A percentile compares a stretch with the other conserved stretches of the same genome.
phyloP scores from a whole-genome alignment of 495 filamentous ascomycete species.

The Parathielavia appendiculata region DNA sequence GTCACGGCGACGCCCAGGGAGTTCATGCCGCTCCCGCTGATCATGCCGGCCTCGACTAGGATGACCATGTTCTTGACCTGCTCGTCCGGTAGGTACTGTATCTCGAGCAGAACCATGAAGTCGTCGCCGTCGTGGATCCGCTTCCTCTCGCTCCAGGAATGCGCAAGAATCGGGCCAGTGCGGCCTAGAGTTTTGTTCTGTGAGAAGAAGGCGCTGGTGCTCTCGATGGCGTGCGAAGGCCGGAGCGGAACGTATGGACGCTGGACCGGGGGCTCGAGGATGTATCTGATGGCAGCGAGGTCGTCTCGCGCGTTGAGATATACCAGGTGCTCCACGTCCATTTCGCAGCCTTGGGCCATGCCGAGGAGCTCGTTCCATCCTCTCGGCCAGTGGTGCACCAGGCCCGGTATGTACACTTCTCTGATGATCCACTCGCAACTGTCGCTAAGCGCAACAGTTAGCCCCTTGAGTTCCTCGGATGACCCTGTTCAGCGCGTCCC shows the following conservation, averaged over 20 bases:
- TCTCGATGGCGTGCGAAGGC: not conserved
- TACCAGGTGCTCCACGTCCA: not conserved
- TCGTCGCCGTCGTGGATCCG: slow-evolving; percentile 14
- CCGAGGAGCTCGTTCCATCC: not conserved
- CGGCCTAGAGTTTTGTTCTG: not conserved
- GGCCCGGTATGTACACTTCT: not conserved
- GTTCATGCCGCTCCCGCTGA: slow-evolving; percentile 31
- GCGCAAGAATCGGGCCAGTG: not conserved
- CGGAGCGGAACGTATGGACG: not conserved
- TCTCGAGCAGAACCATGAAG: slow-evolving; percentile 27
- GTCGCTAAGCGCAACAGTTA: not conserved
- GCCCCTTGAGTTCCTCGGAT: not conserved
- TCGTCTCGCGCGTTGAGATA: slow-evolving; percentile 8
- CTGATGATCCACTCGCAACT: not conserved
- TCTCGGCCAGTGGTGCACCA: not conserved
- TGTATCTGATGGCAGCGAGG: not conserved
- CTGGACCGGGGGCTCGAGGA: not conserved
- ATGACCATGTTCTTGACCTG: slow-evolving; percentile 23
- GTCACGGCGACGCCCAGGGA: slow-evolving; percentile 21
- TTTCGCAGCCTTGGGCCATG: not conserved
- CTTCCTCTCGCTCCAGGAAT: slow-evolving; percentile 9
- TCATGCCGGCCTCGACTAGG: slow-evolving; percentile 30
- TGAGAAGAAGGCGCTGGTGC: slow-evolving; percentile 10
- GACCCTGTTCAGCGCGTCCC: not conserved
- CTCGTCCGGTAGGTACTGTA: slow-evolving; percentile 21